Evolutionary conservation across 2,329 filamentous ascomycete species (phyloP).

Genomic region (Amauroascus niger): DNA sequence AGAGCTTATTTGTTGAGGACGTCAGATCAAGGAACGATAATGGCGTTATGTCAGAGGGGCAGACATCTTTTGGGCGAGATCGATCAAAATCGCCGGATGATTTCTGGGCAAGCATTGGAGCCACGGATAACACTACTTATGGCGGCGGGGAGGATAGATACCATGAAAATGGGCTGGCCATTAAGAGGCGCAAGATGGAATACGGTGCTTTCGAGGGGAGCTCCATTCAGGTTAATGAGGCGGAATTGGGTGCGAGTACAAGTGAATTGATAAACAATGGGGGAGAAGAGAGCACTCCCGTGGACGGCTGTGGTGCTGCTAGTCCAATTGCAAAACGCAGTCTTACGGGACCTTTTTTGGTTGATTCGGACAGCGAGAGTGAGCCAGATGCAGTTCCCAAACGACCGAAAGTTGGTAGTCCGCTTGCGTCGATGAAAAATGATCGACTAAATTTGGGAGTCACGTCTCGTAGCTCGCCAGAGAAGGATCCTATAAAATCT

Average conservation of each 20-base stretch:
- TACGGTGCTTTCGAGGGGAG: neutral
- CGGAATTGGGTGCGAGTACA: neutral
- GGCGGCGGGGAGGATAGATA: constrained; percentile 22
- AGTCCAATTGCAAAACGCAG: neutral
- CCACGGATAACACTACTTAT: neutral
- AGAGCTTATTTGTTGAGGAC: constrained; percentile 31
- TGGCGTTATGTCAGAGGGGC: neutral
- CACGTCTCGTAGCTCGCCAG: neutral
- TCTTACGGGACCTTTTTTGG: constrained; percentile 32
- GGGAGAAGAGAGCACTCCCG: neutral
- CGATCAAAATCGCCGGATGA: constrained; percentile 28
- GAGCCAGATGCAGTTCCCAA: constrained; percentile 49
- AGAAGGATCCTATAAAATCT: neutral
- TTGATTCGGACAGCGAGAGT: constrained; percentile 48
- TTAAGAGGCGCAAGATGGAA: constrained; percentile 29
- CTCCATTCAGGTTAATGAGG: neutral
- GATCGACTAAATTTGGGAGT: neutral
- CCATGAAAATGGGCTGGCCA: constrained; percentile 26
- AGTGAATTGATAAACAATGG: neutral
- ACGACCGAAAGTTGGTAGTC: constrained; percentile 26
- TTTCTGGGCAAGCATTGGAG: constrained; percentile 25
- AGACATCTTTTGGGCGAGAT: neutral
- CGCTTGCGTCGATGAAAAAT: neutral
- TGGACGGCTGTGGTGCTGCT: neutral
- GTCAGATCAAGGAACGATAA: constrained; percentile 17